phyloP scores from a whole-genome alignment of 106 monocot genomes.

The Dendrobium chrysotoxum region DNA sequence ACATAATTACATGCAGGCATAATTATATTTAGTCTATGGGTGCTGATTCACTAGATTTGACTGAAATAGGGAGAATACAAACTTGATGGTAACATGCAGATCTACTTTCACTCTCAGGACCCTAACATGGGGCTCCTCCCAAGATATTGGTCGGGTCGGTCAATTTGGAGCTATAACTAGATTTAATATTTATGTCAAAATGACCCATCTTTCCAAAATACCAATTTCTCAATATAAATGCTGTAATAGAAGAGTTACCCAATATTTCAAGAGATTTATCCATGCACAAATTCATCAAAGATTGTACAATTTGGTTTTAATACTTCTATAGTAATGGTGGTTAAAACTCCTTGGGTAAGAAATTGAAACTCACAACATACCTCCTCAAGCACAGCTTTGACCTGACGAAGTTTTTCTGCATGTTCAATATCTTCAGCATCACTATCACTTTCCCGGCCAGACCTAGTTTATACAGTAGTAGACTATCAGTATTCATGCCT shows the following conservation, averaged over 20 bases:
- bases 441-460: slow-evolving; percentile 79
- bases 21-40: too few relatives aligned
- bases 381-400: slow-evolving; percentile 92
- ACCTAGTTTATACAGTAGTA: slow-evolving; percentile 18
- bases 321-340: background rate
- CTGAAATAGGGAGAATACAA: too few relatives aligned
- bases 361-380: slow-evolving; percentile 23
- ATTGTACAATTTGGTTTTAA: background rate
- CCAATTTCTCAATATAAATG: background rate
- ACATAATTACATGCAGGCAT: too few relatives aligned
- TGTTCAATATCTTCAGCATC: slow-evolving; percentile 81
- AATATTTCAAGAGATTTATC: background rate
- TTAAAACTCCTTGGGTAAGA: background rate
- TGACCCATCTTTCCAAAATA: background rate
- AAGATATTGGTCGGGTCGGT: too few relatives aligned
- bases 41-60: too few relatives aligned
- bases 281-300: background rate
- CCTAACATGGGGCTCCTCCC: too few relatives aligned
- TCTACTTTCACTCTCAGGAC: too few relatives aligned
- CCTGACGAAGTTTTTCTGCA: slow-evolving; percentile 89
- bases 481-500: background rate
- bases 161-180: background rate
- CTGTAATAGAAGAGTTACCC: background rate
- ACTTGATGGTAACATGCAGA: too few relatives aligned
- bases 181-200: background rate